phyloP scores from a whole-genome alignment of 306 rosid species.

The Mimosa bimucronata region DNA sequence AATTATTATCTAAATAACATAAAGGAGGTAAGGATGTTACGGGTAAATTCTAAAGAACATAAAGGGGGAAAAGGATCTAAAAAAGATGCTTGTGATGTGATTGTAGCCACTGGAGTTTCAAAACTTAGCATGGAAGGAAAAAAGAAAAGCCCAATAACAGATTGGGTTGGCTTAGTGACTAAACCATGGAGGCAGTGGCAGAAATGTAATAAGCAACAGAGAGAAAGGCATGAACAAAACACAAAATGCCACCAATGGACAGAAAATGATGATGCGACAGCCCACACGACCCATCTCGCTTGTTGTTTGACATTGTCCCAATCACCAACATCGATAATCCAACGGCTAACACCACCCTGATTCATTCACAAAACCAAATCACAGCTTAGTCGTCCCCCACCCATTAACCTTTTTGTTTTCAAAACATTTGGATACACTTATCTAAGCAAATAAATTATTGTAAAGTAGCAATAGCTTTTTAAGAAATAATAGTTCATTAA shows the following conservation, averaged over 20 bases:
- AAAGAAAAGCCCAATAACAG: background rate
- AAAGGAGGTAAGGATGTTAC: background rate
- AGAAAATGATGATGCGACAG: conserved; percentile 90
- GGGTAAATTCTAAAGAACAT: background rate
- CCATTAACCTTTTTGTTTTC: background rate
- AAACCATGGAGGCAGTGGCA: conserved; percentile 57
- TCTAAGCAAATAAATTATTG: background rate
- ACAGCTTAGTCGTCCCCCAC: background rate
- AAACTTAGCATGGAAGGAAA: background rate
- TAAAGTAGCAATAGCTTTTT: background rate
- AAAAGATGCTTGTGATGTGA: background rate
- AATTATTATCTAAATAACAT: background rate
- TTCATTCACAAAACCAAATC: conserved; percentile 31
- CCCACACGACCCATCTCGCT: conserved; percentile 77
- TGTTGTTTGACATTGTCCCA: conserved; percentile 84
- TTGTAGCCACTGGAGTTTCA: background rate
- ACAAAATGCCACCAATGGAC: conserved; percentile 90
- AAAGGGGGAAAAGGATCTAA: background rate
- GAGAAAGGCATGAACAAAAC: conserved; percentile 86
- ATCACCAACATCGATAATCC: conserved; percentile 91
- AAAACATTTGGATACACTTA: background rate
- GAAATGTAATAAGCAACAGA: conserved; percentile 76
- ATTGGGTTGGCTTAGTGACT: conserved; percentile 15
- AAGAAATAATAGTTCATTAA: background rate
- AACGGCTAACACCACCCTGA: conserved; percentile 71